These are phyloP conservation scores for Kluyveromyces sp. DNA, from an alignment of 1,139 yeast species.

Conservation along the genomic window DNA sequence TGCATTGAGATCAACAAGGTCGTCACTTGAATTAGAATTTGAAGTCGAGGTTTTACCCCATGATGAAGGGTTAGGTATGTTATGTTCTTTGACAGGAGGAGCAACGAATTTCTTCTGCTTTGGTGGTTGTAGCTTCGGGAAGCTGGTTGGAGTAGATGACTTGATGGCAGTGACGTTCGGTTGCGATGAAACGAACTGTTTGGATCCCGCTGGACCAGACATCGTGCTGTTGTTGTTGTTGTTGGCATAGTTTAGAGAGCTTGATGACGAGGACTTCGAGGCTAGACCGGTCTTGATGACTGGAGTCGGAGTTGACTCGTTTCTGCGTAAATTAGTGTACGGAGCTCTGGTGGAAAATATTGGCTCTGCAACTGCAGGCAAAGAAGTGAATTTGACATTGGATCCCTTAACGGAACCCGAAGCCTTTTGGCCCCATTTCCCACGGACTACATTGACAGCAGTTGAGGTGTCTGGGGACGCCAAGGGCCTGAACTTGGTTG, in stretches of 20 bases:
- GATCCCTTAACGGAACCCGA: slow-evolving; percentile 1
- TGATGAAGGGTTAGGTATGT: slow-evolving; percentile 25
- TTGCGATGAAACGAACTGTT: neutral
- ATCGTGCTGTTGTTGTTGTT: slow-evolving; percentile 11
- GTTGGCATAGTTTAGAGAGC: slow-evolving; percentile 8
- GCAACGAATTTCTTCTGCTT: slow-evolving; percentile 29
- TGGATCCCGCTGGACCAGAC: neutral
- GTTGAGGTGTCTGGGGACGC: slow-evolving; percentile 19
- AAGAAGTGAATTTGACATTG: slow-evolving; percentile 3
- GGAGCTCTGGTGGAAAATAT: slow-evolving; percentile 2
- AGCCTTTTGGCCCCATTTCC: slow-evolving; percentile 24
- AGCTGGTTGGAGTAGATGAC: slow-evolving; percentile 24
- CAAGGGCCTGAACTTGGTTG: slow-evolving; percentile 48
- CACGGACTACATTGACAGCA: slow-evolving; percentile 18
- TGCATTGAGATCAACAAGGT: slow-evolving; percentile 7
- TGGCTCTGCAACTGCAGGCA: slow-evolving; percentile 4
- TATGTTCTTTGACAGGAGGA: slow-evolving; percentile 36
- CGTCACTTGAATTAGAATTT: neutral
- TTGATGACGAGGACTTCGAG: slow-evolving; percentile 15
- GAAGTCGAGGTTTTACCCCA: slow-evolving; percentile 20
- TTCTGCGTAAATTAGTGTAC: neutral
- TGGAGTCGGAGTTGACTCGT: slow-evolving; percentile 8
- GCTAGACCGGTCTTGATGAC: slow-evolving; percentile 15
- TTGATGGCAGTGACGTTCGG: slow-evolving; percentile 4
- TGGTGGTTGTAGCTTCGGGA: slow-evolving; percentile 45